phyloP scores from a whole-genome alignment of 2,329 filamentous ascomycete genomes.

The Aspergillus intermedius region DNA sequence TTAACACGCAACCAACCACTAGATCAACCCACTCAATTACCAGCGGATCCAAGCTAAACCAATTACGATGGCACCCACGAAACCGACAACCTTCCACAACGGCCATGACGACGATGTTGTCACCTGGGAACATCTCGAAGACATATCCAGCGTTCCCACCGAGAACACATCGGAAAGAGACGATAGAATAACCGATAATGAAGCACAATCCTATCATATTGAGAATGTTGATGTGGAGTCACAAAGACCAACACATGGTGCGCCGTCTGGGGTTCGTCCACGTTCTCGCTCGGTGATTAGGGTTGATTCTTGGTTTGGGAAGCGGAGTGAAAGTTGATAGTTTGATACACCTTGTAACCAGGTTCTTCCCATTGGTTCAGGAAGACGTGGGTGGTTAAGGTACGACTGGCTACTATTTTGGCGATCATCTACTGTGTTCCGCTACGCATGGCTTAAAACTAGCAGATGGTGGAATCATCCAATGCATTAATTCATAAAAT shows the following conservation, averaged over 20 bases:
- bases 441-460: no score
- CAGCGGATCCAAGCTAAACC: no score
- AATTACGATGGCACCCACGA: no score
- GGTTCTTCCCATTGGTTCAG: no score
- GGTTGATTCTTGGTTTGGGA: background rate
- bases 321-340: background rate
- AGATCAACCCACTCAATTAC: no score
- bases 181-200: background rate
- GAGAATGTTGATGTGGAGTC: background rate
- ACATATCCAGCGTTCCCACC: background rate
- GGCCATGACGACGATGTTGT: constrained; percentile 6
- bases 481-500: background rate
- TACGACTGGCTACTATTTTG: no score
- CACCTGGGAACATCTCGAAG: constrained; percentile 10
- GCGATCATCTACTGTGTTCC: no score
- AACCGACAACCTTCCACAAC: constrained; percentile 1
- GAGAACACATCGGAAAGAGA: background rate
- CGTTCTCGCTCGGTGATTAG: background rate
- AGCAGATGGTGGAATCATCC: background rate
- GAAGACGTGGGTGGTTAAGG: no score
- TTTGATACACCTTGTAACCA: no score
- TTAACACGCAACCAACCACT: no score
- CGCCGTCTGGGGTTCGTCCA: no score
- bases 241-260: no score
- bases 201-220: background rate